These are phyloP conservation scores for Gracilaria domingensis DNA, from an alignment of 23 red algal species.

Conservation along the genomic window DNA sequence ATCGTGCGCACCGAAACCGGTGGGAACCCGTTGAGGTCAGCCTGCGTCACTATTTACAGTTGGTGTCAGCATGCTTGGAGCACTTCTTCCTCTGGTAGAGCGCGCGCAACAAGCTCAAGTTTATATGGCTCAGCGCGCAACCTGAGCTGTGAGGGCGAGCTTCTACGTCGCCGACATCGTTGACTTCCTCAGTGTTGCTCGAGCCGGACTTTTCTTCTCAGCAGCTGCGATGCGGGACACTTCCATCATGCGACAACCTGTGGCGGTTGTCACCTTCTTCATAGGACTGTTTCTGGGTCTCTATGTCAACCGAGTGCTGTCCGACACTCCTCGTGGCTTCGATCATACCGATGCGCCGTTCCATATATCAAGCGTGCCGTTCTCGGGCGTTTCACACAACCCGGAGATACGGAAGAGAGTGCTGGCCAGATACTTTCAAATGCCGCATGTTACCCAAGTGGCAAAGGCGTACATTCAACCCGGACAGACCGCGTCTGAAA, in stretches of 20 bases:
- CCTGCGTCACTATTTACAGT: no score
- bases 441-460: constrained; percentile 55
- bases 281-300: not conserved
- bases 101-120: no score
- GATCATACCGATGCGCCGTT: constrained; percentile 16
- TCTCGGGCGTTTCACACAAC: constrained; percentile 33
- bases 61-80: no score
- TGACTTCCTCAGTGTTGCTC: no score
- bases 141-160: no score
- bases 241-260: not conserved
- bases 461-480: constrained; percentile 44
- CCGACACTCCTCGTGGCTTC: not conserved
- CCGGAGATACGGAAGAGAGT: constrained; percentile 44
- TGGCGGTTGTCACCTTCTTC: not conserved
- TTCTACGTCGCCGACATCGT: no score
- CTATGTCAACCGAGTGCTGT: not conserved
- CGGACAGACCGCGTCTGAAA: constrained; percentile 50
- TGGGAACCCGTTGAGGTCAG: no score
- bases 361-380: constrained; percentile 3
- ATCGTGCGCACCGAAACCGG: no score
- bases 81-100: no score
- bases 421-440: constrained; percentile 42
- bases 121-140: no score
- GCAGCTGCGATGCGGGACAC: not conserved
- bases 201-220: no score